These are phyloP conservation scores for Scleroderma citrinum DNA, from an alignment of 768 basidiomycete species.

Conservation along the genomic window DNA sequence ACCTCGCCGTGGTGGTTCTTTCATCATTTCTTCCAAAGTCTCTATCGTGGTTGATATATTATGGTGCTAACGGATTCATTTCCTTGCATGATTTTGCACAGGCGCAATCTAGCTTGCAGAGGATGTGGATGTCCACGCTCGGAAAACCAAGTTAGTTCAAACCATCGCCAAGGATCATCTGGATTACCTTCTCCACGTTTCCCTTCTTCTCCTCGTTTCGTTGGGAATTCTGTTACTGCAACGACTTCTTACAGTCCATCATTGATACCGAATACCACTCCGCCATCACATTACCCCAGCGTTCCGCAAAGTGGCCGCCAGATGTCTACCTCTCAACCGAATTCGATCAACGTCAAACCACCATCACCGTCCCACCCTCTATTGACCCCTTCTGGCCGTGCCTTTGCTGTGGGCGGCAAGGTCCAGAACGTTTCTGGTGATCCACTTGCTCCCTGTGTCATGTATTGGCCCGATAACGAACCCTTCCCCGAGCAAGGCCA, in stretches of 20 bases:
- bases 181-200: constrained; percentile 18
- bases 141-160: constrained; percentile 25
- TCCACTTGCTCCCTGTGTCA: constrained; percentile 66
- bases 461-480: constrained; percentile 92
- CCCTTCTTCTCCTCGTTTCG: constrained; percentile 23
- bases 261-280: constrained; percentile 20
- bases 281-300: constrained; percentile 29
- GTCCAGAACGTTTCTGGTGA: constrained; percentile 77
- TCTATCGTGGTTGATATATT: too few species aligned
- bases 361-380: constrained; percentile 54
- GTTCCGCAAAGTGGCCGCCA: constrained; percentile 19
- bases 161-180: constrained; percentile 25
- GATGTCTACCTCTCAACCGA: constrained; percentile 21
- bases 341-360: constrained; percentile 24
- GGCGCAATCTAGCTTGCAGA: constrained; percentile 73
- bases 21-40: constrained; percentile 8
- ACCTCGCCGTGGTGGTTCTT: neutral
- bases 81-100: constrained; percentile 47
- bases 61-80: constrained; percentile 44
- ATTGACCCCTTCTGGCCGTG: constrained; percentile 78
- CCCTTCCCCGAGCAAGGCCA: constrained; percentile 76
- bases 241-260: constrained; percentile 12
- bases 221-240: constrained; percentile 11
- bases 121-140: constrained; percentile 66
- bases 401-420: constrained; percentile 69